Evolutionary conservation across 345 rosid genomes (phyloP).

Genomic region (Carallia brachiata): DNA sequence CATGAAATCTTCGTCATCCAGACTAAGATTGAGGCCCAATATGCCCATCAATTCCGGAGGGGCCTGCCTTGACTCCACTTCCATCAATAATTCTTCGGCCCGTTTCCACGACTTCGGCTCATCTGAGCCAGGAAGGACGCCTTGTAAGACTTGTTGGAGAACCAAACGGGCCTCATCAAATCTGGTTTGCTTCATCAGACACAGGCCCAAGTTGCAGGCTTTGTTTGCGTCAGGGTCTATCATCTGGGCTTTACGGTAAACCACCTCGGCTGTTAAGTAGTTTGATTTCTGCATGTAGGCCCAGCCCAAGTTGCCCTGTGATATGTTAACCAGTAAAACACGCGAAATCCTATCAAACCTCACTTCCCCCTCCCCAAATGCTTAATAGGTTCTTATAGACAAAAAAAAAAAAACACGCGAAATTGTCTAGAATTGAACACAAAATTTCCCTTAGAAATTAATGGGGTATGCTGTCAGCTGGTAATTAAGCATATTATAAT

Average conservation of each 20-base stretch:
- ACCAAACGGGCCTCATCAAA: constrained; percentile 47
- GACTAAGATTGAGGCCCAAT: constrained; percentile 7
- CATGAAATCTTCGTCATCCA: constrained; percentile 47
- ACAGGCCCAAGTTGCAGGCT: constrained; percentile 72
- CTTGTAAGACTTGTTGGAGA: constrained; percentile 43
- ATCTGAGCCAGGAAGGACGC: constrained; percentile 51
- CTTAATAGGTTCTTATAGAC: too few relatives aligned
- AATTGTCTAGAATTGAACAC: too few relatives aligned
- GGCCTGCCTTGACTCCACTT: constrained; percentile 12
- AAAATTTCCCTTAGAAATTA: too few relatives aligned
- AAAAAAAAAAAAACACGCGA: too few relatives aligned
- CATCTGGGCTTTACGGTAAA: constrained; percentile 79
- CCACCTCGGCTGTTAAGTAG: constrained; percentile 78
- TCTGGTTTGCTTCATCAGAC: constrained; percentile 67
- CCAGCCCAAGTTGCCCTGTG: constrained; percentile 95
- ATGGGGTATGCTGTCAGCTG: too few relatives aligned
- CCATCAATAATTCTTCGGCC: constrained; percentile 27
- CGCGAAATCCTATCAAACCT: too few relatives aligned
- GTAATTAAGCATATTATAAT: neutral
- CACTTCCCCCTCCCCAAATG: too few relatives aligned
- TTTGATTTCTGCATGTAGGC: constrained; percentile 91
- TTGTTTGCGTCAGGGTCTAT: constrained; percentile 87
- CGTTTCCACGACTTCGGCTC: constrained; percentile 53
- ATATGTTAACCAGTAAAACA: too few relatives aligned
- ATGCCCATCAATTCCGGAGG: neutral